Evolutionary conservation across 2,329 filamentous ascomycete species (phyloP), one percentile per base, ranked within the genome.

Genomic region (Akanthomyces lecanii): DNA sequence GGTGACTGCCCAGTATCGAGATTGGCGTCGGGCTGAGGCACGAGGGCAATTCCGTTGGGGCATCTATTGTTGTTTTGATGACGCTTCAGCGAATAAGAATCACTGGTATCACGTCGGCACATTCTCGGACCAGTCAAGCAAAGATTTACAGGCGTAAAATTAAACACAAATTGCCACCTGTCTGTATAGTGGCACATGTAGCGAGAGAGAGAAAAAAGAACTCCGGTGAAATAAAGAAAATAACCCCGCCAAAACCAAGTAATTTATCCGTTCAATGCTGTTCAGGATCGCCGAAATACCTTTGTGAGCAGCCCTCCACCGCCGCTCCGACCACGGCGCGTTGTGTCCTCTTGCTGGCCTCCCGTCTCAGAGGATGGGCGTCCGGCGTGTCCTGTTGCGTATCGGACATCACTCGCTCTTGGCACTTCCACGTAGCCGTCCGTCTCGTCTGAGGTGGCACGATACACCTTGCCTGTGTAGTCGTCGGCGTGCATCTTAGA

Each of bases 371-470:
- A 54, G 21, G 67, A 65, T 7, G 66, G 63, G 40, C 63, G 67
- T 21, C 55, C 62, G 25, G 54, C 48, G 11, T 61, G 51, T 53
- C 33, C 68, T 67, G 50, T 5, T 40, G 67, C 65, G 8, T 62
- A 62, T 8, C 64, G 44, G 50, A 67, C 64, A 18, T 67, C 71
- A 50, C 73, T 72, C 10, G 61, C 67, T 61, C 67, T 70, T 25
- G 66, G 65, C 30, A 76, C 67, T 42, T 77, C 72, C 23, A 76
- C 74, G 53, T 75, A 77, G 44, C 73, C 75, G 12, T 74, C 74
- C 0, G 69, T 69, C 28, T 69, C 66, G 10, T 74, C 72, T n/a
- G 36, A 10, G 33, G 69, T 65, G 12, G 70, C 68, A 7, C 65
- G 61, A 23, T 67, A 61, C 6, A 67, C 33, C 38, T 65, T 68